These are phyloP conservation scores for Gonium pectorale DNA, from an alignment of 139 green algal species.

Conservation along the genomic window DNA sequence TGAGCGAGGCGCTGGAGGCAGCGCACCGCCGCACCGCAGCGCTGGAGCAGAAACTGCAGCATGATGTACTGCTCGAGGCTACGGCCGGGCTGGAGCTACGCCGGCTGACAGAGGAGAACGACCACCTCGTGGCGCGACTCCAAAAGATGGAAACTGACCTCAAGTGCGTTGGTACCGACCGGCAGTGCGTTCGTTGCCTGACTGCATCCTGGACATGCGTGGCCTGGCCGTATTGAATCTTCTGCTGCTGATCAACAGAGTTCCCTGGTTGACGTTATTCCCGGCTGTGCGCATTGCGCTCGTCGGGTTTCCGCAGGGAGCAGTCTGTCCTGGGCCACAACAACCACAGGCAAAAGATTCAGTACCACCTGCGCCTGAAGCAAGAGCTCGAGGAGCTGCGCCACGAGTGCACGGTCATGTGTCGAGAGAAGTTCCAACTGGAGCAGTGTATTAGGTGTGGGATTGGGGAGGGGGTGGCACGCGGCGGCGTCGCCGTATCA, in stretches of 20 bases:
- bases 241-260: too few species aligned
- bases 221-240: too few species aligned
- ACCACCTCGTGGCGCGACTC: constrained; percentile 51
- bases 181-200: too few species aligned
- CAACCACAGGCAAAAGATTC: constrained; percentile 74
- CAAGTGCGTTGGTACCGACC: too few species aligned
- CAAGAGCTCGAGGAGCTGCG: constrained; percentile 78
- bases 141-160: constrained; percentile 61
- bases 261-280: too few species aligned
- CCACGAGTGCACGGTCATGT: constrained; percentile 69
- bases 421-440: constrained; percentile 72
- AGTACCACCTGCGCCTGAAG: constrained; percentile 71
- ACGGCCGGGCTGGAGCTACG: constrained; percentile 54
- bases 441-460: constrained; percentile 72
- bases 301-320: constrained; percentile 28
- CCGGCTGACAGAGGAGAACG: constrained; percentile 67
- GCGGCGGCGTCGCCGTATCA: too few species aligned
- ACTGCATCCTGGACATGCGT: too few species aligned
- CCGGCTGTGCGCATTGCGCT: too few species aligned
- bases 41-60: constrained; percentile 24
- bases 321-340: constrained; percentile 59
- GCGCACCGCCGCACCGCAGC: not conserved
- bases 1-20: constrained; percentile 38
- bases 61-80: constrained; percentile 30
- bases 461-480: too few species aligned